Percentiles rank a stretch among this genome's conserved stretches.
Evolutionary conservation across 441 rosid species (phyloP).

Genomic region (Brassica balearica): DNA sequence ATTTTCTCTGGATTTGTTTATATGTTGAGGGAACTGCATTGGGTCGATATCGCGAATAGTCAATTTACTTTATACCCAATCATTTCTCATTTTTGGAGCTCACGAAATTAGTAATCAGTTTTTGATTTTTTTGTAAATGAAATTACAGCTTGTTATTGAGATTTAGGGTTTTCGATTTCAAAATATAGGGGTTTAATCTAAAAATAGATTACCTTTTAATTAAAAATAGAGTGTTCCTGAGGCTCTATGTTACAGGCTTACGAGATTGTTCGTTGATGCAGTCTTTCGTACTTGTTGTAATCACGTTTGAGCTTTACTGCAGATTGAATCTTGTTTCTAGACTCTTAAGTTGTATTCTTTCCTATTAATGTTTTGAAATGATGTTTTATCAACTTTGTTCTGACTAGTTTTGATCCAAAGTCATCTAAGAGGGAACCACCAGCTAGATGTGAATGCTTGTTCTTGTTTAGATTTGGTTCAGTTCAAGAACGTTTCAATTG

Average conservation of each 20-base stretch:
- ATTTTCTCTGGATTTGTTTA: not conserved
- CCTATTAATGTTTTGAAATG: not conserved
- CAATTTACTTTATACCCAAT: not conserved
- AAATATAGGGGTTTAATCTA: not conserved
- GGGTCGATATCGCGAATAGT: not conserved
- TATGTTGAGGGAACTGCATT: not conserved
- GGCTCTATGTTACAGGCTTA: too few relatives aligned
- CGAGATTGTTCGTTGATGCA: too few relatives aligned
- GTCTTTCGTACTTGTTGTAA: slow-evolving; percentile 1
- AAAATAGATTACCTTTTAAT: too few relatives aligned
- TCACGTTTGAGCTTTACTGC: not conserved
- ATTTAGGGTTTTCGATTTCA: slow-evolving; percentile 16
- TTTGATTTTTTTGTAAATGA: not conserved
- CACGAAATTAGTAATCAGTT: not conserved
- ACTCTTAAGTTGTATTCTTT: not conserved
- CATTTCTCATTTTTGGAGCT: slow-evolving; percentile 1
- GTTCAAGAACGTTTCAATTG: not conserved
- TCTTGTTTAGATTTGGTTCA: slow-evolving; percentile 4
- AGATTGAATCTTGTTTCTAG: slow-evolving; percentile 7
- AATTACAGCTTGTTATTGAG: not conserved
- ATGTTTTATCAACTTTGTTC: not conserved
- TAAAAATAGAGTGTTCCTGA: too few relatives aligned
- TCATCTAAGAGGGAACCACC: slow-evolving; percentile 4
- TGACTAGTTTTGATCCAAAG: not conserved
- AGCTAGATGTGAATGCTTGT: not conserved